Base-by-base conservation (phyloP, 805 yeast genomes). In the Myxozyma kluyveri region DNA sequence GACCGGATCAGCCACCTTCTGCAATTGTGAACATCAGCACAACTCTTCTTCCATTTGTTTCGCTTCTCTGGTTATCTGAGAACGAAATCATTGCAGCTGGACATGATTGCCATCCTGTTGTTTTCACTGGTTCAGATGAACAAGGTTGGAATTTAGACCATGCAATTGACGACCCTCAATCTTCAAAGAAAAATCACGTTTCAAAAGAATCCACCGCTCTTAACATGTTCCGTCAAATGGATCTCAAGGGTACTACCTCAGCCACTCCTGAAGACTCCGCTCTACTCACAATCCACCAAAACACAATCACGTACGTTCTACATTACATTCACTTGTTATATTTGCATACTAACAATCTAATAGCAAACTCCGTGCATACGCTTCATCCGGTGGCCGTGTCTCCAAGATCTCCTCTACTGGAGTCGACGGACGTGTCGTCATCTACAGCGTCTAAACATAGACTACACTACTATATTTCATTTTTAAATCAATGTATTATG, bases 161-260 rank as follows among this genome's bases (percentile, higher is more conserved):
- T 67, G 78, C 81, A 37, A 74, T 83, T 52, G 96, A 87, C 66
- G 89, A 81, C 61, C 80, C 72, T 12, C 59, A 60, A 24, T 57
- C 63, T 45, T 59, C 66, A 32, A 63, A 62, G 57, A 55, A 68
- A 56, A 69, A 67, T 21, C 69, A 67, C 17, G 87, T 80, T 49
- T 79, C 76, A 50, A 77, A 78, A 12, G 75, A 71, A 39, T 67
- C 67, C 47, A 71, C 78, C 12, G 73, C 79, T 4, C 79, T 93
- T 69, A 86, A 86, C 72, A 88, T 91, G 90, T 93, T 93, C 75
- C 83, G 88, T 70, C 96, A 91, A 70, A 74, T 93, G 78, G 99
- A 93, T 72, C 78, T 91, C 68, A 93, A 89, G 75, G 99, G 99
- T 54, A 79, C 86, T 51, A 74, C 72, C 63, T 72, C 73, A 48